Evolutionary conservation across 495 filamentous ascomycete species (phyloP).

Genomic region (Tuber calosporum): DNA sequence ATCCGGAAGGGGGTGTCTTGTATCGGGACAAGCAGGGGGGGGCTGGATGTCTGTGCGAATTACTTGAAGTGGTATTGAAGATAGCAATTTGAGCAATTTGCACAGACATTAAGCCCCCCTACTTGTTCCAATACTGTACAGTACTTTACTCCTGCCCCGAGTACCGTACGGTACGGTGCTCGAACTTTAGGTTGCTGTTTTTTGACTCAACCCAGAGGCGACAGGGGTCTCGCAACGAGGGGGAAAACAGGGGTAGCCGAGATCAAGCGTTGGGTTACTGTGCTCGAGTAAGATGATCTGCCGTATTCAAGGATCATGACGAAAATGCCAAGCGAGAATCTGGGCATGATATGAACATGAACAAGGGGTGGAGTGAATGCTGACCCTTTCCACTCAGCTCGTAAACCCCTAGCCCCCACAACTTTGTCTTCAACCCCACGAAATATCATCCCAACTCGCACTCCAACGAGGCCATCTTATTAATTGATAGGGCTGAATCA

Average conservation of each 20-base stretch:
- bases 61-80: no score
- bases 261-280: not conserved
- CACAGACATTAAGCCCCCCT: no score
- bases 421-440: not conserved
- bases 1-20: no score
- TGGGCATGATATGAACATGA: not conserved
- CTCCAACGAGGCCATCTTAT: not conserved
- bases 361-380: no score
- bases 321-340: not conserved
- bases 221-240: not conserved
- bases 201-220: not conserved
- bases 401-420: not conserved
- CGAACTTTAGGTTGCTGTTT: not conserved
- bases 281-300: not conserved
- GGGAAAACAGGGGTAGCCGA: not conserved
- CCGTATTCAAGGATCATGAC: not conserved
- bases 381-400: not conserved
- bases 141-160: no score
- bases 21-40: no score
- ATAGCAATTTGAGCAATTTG: no score
- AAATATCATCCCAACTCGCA: not conserved
- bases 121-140: no score
- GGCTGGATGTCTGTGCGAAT: no score
- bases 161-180: no score
- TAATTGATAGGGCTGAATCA: not conserved